Evolutionary conservation across 176 grass and related monocot species (phyloP), one percentile per base, ranked within the genome.

Genomic region (Aechmea fasciata): DNA sequence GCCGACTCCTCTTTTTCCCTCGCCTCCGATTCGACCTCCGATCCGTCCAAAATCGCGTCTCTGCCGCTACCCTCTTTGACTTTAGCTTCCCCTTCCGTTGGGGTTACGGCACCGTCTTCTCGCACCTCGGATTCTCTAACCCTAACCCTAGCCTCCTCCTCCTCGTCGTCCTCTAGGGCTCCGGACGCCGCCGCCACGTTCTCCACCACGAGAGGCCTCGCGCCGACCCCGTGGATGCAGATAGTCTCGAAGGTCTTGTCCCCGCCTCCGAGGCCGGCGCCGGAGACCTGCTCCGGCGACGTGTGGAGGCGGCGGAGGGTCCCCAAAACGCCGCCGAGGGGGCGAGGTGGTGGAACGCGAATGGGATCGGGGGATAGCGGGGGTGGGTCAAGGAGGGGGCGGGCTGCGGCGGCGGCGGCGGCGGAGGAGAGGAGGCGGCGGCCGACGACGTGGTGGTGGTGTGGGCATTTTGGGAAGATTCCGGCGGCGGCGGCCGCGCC

Each of bases 1-100:
- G 82, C 84, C 47, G 89, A 93, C 80, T 79, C 78, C 59, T 90
- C 87, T 69, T 68, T 89, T 69, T 61, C 83, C 59, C 51, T 86
- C 74, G 22, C 72, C 79, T 70, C 78, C 57, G 54, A 77, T 73
- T 26, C 17, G 17, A 20, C 61, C 72, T 68, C 72, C 48, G 25
- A 69, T 85, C 67, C 26, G 22, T 71, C 19, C 63, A 57, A 53
- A 70, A 64, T 54, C 61, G 50, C 15, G 70, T 85, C 63, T 65
- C 54, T 63, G 73, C 73, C 70, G 63, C 57, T 50, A 51, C 67
- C 51, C 57, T 33, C 63, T 19, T 71, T 70, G 63, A 78, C 52
- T 49, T 64, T 28, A 28, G 71, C 67, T 50, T 71, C 78, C 55
- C 70, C 80, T 61, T 61, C 15, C 63, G 65, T 5, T 51, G 68